phyloP scores from a whole-genome alignment of 352 stramenopile genomes.

The Phytophthora pinifolia region DNA sequence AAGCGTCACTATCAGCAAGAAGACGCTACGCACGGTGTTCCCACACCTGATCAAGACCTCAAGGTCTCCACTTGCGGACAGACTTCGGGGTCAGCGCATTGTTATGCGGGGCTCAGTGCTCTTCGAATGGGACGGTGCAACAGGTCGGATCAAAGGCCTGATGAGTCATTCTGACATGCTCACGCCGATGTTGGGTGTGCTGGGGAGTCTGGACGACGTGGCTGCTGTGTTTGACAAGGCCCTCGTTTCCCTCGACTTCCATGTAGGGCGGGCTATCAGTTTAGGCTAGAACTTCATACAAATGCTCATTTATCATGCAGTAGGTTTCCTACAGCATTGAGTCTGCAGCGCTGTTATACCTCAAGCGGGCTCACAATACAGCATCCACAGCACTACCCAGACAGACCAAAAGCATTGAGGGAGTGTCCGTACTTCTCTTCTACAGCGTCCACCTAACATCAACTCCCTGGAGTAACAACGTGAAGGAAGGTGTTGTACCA shows the following conservation, averaged over 20 bases:
- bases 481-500: no score
- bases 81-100: conserved; percentile 19
- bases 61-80: background rate
- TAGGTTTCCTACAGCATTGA: no score
- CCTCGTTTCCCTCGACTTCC: conserved; percentile 13
- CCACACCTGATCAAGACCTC: conserved; percentile 5
- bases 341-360: conserved; percentile 7
- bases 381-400: no score
- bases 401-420: no score
- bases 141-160: conserved; percentile 3
- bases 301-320: no score
- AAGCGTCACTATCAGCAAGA: conserved; percentile 17
- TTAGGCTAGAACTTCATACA: no score
- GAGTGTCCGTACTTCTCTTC: no score
- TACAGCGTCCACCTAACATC: no score
- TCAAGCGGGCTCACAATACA: no score
- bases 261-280: no score
- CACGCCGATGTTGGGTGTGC: conserved; percentile 11
- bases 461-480: no score
- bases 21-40: conserved; percentile 23
- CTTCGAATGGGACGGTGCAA: conserved; percentile 17
- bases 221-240: conserved; percentile 19
- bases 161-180: conserved; percentile 21
- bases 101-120: conserved; percentile 17
- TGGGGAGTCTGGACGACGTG: conserved; percentile 20